Percentiles rank a stretch among this genome's conserved stretches.
phyloP scores from a whole-genome alignment of 805 yeast species.

The Zygotorulaspora sp. region DNA sequence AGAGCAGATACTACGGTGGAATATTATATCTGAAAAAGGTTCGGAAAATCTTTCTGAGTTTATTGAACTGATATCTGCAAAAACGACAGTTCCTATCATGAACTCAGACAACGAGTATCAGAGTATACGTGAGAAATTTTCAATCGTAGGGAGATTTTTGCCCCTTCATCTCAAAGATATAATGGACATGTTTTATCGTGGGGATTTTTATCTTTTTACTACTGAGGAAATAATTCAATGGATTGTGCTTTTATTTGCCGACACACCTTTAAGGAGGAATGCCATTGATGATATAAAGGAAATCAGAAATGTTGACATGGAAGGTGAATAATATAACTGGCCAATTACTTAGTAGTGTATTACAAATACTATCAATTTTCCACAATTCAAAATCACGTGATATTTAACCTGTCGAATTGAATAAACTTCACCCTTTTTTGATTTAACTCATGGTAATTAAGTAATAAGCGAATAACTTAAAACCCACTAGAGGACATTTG shows the following conservation, averaged over 20 bases:
- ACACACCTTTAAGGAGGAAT: slow-evolving; percentile 35
- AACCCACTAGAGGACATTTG: too few species aligned
- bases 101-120: slow-evolving; percentile 19
- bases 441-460: too few species aligned
- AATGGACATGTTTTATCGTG: slow-evolving; percentile 39
- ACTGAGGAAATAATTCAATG: slow-evolving; percentile 38
- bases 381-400: too few species aligned
- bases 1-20: slow-evolving; percentile 26
- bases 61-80: slow-evolving; percentile 23
- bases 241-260: slow-evolving; percentile 40
- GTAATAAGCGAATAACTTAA: too few species aligned
- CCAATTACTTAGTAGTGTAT: too few species aligned
- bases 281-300: slow-evolving; percentile 39
- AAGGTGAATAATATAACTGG: slow-evolving; percentile 15
- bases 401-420: too few species aligned
- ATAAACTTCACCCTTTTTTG: too few species aligned
- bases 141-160: slow-evolving; percentile 26
- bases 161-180: slow-evolving; percentile 40
- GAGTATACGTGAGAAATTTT: slow-evolving; percentile 29
- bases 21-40: slow-evolving; percentile 32
- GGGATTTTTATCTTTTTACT: slow-evolving; percentile 38
- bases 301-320: slow-evolving; percentile 46
- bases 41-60: slow-evolving; percentile 32
- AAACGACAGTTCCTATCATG: slow-evolving; percentile 25
- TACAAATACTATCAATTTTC: too few species aligned